These are phyloP conservation scores for Nicotiana rustica DNA, from an alignment of 305 asterid genomes.

Conservation along the genomic window DNA sequence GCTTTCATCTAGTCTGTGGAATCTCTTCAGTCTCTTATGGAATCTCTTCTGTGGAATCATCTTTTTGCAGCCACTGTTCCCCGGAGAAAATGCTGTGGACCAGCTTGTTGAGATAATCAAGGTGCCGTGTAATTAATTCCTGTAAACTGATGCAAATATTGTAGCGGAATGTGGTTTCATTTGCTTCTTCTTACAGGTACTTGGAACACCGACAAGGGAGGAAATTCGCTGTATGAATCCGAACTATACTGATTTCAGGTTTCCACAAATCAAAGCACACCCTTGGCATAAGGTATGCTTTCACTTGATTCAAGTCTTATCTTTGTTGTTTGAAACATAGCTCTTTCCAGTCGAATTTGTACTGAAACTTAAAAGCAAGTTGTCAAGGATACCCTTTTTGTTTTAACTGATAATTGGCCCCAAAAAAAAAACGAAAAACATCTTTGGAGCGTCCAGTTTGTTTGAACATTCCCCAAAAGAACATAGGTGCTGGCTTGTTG, in stretches of 20 bases:
- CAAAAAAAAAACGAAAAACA: background rate
- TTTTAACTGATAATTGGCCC: background rate
- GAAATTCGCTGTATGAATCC: constrained; percentile 99
- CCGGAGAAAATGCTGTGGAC: constrained; percentile 96
- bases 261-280: constrained; percentile 96
- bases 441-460: background rate
- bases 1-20: background rate
- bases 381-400: constrained; percentile 3
- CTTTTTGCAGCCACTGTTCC: constrained; percentile 77
- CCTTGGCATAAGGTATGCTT: constrained; percentile 95
- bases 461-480: background rate
- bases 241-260: constrained; percentile 87
- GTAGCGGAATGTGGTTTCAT: constrained; percentile 35
- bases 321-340: constrained; percentile 7
- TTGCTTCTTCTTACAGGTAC: constrained; percentile 66
- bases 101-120: constrained; percentile 96
- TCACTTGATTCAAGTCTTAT: background rate
- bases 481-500: background rate
- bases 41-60: background rate
- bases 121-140: constrained; percentile 50
- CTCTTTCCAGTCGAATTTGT: background rate
- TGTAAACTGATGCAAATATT: constrained; percentile 35
- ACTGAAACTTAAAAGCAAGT: background rate
- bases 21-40: background rate
- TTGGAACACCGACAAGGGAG: constrained; percentile 97